These are phyloP conservation scores for Termitomyces sp. DNA, from an alignment of 768 basidiomycete genomes.

Conservation along the genomic window DNA sequence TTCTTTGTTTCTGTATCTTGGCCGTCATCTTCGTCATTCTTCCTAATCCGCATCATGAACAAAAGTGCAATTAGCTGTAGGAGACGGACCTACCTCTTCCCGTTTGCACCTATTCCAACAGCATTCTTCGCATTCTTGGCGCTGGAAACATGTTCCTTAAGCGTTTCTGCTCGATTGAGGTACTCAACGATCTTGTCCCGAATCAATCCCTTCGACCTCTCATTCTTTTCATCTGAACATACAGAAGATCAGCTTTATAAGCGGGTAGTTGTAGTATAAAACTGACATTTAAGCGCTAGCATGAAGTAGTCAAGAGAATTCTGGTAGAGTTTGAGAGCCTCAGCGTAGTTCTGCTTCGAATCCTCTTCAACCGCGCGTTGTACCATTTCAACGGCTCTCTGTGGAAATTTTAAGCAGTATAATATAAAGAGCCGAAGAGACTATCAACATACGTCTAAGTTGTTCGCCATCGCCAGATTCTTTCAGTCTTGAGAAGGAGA, in stretches of 20 bases:
- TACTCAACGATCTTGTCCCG: conserved; percentile 88
- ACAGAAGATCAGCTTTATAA: conserved; percentile 1
- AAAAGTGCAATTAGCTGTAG: not conserved
- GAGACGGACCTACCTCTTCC: conserved; percentile 37
- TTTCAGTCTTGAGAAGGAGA: not conserved
- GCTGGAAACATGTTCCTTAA: conserved; percentile 79
- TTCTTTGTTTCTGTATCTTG: conserved; percentile 94
- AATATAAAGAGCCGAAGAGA: not conserved
- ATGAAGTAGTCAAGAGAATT: conserved; percentile 98
- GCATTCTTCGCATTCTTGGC: conserved; percentile 55
- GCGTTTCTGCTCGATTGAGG: conserved; percentile 82
- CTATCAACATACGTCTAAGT: conserved; percentile 38
- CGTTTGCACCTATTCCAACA: conserved; percentile 36
- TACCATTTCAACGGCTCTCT: conserved; percentile 82
- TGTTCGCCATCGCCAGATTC: conserved; percentile 30
- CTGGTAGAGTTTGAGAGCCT: conserved; percentile 92
- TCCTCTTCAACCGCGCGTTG: conserved; percentile 93
- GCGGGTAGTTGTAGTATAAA: not conserved
- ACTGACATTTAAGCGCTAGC: conserved; percentile 89
- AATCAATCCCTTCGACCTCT: conserved; percentile 83
- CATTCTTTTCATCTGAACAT: conserved; percentile 83
- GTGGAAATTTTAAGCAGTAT: not conserved
- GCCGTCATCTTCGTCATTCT: conserved; percentile 59
- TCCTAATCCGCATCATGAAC: conserved; percentile 22
- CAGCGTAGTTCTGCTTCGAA: conserved; percentile 85